These are phyloP conservation scores for Beverwykella pulmonaria DNA, from an alignment of 495 filamentous ascomycete species.

Conservation along the genomic window DNA sequence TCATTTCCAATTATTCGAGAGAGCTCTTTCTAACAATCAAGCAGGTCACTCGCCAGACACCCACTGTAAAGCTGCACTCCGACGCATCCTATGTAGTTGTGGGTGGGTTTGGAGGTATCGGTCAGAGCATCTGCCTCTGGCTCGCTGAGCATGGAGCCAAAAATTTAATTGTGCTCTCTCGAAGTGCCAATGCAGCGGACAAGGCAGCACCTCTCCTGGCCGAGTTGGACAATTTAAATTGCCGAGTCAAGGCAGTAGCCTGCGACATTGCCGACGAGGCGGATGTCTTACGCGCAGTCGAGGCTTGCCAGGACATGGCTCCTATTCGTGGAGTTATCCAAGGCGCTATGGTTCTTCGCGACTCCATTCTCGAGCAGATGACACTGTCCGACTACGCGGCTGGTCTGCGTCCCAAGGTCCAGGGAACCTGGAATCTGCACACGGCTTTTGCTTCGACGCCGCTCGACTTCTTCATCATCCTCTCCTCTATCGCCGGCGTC, in stretches of 20 bases:
- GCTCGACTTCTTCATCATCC: conserved; percentile 35
- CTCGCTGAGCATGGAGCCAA: conserved; percentile 23
- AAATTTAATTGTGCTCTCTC: conserved; percentile 29
- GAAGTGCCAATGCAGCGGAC: conserved; percentile 1
- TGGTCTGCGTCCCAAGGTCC: conserved; percentile 8
- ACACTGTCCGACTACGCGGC: neutral
- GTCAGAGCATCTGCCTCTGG: conserved; percentile 29
- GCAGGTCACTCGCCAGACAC: neutral
- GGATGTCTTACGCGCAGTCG: neutral
- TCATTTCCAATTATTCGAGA: neutral
- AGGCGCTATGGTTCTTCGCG: conserved; percentile 24
- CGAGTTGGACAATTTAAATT: neutral
- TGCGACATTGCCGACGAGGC: conserved; percentile 9
- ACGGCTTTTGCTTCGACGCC: neutral
- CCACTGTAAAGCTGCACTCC: neutral
- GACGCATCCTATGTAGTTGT: conserved; percentile 49
- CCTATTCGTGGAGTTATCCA: conserved; percentile 22
- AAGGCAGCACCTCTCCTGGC: neutral
- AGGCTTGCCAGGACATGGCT: neutral
- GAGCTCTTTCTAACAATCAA: neutral
- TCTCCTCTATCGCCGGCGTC: conserved; percentile 26
- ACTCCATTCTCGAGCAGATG: conserved; percentile 24
- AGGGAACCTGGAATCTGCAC: conserved; percentile 19
- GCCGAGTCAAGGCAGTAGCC: neutral
- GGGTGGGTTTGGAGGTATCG: conserved; percentile 53